These are phyloP conservation scores for Alternaria sp. DNA, from an alignment of 2,329 filamentous ascomycete species.

Conservation along the genomic window DNA sequence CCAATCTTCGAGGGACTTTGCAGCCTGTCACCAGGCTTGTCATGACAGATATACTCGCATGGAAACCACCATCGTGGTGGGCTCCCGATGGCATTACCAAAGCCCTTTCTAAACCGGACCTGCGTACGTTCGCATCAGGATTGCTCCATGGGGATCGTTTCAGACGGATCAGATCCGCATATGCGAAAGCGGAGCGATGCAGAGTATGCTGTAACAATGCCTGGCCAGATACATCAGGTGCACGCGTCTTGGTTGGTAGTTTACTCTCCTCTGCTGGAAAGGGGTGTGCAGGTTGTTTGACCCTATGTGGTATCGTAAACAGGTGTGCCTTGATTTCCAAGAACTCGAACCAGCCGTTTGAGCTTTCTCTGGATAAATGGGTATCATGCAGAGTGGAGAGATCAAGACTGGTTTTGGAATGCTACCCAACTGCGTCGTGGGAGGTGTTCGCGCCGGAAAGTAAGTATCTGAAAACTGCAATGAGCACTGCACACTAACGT, in stretches of 20 bases:
- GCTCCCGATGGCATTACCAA: background rate
- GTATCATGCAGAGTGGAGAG: background rate
- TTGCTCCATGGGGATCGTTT: background rate
- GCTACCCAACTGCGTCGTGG: slow-evolving; percentile 1
- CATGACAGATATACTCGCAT: slow-evolving; percentile 2
- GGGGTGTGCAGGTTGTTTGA: slow-evolving; percentile 15
- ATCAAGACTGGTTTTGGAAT: background rate
- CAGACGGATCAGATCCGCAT: slow-evolving; percentile 2
- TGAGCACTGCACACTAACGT: background rate
- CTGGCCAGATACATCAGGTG: background rate
- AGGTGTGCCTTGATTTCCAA: background rate
- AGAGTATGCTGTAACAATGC: background rate
- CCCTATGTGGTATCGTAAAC: background rate
- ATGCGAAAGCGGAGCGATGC: slow-evolving; percentile 7
- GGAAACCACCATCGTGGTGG: slow-evolving; percentile 13
- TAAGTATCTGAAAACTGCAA: background rate
- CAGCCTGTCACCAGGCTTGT: background rate
- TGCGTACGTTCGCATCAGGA: background rate
- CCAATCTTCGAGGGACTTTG: background rate
- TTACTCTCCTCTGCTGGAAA: background rate
- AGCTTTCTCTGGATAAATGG: background rate
- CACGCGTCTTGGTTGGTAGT: too few relatives aligned
- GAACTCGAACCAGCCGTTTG: background rate
- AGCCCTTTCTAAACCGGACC: background rate
- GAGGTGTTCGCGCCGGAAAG: background rate